phyloP scores from a whole-genome alignment of 2,329 filamentous ascomycete genomes.

The Phyllosticta paracitricarpa region DNA sequence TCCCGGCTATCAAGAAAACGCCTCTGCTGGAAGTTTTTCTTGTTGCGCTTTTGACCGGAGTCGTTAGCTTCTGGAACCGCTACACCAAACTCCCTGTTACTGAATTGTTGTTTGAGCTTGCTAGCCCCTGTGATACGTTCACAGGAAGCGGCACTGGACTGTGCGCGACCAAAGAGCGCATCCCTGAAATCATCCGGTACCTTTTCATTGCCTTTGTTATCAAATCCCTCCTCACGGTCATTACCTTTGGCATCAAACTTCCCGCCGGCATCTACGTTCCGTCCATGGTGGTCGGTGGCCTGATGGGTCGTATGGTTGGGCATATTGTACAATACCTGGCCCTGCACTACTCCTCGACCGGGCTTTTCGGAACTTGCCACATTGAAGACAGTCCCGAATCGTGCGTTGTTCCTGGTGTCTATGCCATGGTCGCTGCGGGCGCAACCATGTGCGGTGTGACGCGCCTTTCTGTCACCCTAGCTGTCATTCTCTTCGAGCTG shows the following conservation, averaged over 20 bases:
- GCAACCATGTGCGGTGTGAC: conserved; percentile 98
- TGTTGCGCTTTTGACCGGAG: conserved; percentile 73
- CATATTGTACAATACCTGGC: conserved; percentile 77
- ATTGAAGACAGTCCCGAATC: conserved; percentile 57
- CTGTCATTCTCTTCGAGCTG: conserved; percentile 90
- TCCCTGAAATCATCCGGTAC: conserved; percentile 64
- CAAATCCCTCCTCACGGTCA: conserved; percentile 77
- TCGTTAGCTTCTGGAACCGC: conserved; percentile 87
- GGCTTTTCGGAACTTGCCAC: conserved; percentile 66
- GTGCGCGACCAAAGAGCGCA: conserved; percentile 66
- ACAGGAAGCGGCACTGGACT: conserved; percentile 61
- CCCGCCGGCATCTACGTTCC: conserved; percentile 96
- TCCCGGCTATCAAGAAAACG: conserved; percentile 67
- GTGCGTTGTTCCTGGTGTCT: conserved; percentile 94
- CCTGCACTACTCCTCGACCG: conserved; percentile 58
- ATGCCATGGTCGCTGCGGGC: conserved; percentile 86
- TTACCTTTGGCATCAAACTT: conserved; percentile 94
- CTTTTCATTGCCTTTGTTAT: conserved; percentile 73
- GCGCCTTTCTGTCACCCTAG: conserved; percentile 80
- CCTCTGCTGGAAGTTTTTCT: conserved; percentile 81
- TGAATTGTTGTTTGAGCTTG: conserved; percentile 81
- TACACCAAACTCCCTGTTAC: conserved; percentile 84
- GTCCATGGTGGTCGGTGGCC: conserved; percentile 94
- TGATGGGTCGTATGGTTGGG: conserved; percentile 81
- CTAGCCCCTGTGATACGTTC: conserved; percentile 72